These are phyloP conservation scores for Sorghum bicolor DNA, from an alignment of 176 grass and related monocot genomes.

Conservation along the genomic window DNA sequence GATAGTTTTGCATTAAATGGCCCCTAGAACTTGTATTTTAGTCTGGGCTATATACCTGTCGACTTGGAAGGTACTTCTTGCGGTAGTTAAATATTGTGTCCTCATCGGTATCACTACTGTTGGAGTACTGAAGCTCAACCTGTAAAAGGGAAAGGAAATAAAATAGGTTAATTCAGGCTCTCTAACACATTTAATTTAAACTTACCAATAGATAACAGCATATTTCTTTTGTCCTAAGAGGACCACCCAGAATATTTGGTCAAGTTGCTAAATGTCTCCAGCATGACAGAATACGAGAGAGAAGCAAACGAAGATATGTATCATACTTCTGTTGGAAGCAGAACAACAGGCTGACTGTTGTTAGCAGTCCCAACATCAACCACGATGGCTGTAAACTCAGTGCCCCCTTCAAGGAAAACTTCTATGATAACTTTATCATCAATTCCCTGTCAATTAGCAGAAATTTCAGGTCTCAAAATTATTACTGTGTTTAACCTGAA, in stretches of 20 bases:
- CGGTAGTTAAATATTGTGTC: constrained; percentile 92
- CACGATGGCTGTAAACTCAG: constrained; percentile 87
- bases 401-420: constrained; percentile 89
- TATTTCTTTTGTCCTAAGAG: not conserved
- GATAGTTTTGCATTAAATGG: not conserved
- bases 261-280: not conserved
- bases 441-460: constrained; percentile 45
- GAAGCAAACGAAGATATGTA: not conserved
- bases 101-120: constrained; percentile 43
- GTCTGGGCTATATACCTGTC: constrained; percentile 43
- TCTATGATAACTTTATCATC: constrained; percentile 84
- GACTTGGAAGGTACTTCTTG: constrained; percentile 91
- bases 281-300: not conserved
- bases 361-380: constrained; percentile 66
- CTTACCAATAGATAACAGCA: not conserved
- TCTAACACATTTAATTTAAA: constrained; percentile 10
- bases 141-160: constrained; percentile 16
- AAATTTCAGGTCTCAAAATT: constrained; percentile 13
- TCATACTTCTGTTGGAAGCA: constrained; percentile 88
- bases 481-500: not conserved
- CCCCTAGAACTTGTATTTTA: not conserved
- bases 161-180: not conserved
- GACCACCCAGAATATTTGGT: not conserved
- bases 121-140: constrained; percentile 70
- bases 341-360: constrained; percentile 63